Conservation (phyloP, 1,284 basidiomycete species). For the Schizophyllum commune region DNA sequence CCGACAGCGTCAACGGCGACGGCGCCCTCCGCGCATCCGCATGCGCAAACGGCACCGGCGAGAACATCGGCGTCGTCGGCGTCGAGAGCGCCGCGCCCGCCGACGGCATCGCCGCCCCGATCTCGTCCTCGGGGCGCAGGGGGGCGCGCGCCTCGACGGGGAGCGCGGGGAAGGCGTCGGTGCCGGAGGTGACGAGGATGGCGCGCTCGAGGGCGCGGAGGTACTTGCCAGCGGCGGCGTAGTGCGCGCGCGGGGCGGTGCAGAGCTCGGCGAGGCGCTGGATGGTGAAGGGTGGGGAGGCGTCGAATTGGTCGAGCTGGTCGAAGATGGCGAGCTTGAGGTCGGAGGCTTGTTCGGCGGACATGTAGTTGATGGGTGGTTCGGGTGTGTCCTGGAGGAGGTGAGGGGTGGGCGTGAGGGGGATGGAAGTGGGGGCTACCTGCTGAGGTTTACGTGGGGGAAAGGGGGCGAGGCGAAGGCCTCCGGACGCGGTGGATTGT, state of each 20-base stretch:
- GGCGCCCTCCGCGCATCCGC: conserved; percentile 63
- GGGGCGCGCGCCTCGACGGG: conserved; percentile 9
- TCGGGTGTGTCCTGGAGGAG: conserved; percentile 17
- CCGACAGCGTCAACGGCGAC: conserved; percentile 21
- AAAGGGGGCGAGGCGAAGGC: conserved; percentile 76
- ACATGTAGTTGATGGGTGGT: conserved; percentile 54
- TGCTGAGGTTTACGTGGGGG: conserved; percentile 49
- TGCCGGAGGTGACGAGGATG: conserved; percentile 79
- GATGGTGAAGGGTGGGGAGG: conserved; percentile 84
- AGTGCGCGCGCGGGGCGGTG: conserved; percentile 60
- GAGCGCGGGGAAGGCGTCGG: conserved; percentile 59
- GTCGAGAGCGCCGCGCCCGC: conserved; percentile 39
- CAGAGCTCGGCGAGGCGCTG: conserved; percentile 89
- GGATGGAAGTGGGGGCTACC: conserved; percentile 30
- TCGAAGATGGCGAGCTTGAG: conserved; percentile 53
- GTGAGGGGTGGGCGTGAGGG: neutral
- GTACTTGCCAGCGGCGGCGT: conserved; percentile 82
- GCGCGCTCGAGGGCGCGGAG: conserved; percentile 84
- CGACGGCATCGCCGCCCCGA: conserved; percentile 30
- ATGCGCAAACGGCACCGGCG: conserved; percentile 77
- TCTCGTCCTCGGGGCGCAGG: conserved; percentile 23
- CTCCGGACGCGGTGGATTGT: conserved; percentile 42
- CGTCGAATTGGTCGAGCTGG: conserved; percentile 69
- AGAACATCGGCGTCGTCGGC: conserved; percentile 74
- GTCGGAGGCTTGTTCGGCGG: conserved; percentile 52